Conservation (phyloP, 768 basidiomycete genomes). For the Russula ochroleuca region DNA sequence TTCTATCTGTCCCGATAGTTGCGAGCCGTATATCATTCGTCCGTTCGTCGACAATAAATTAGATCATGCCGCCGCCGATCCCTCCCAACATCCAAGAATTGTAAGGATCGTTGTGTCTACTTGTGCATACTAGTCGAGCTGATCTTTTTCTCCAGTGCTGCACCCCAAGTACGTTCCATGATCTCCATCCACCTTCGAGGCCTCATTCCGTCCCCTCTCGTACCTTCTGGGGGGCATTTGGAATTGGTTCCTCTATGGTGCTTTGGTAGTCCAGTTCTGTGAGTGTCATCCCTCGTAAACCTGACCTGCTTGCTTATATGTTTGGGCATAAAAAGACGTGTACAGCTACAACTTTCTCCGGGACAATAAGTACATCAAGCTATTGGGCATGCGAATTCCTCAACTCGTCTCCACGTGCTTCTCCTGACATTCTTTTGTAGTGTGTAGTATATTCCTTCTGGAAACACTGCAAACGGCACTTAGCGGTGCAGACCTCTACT, state of each 20-base stretch:
- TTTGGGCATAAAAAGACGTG: constrained; percentile 1
- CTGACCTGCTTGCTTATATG: not conserved
- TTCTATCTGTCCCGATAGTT: not conserved
- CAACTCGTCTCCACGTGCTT: no score
- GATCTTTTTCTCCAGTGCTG: not conserved
- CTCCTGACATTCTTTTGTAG: constrained; percentile 19
- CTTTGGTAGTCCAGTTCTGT: constrained; percentile 33
- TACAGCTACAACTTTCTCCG: constrained; percentile 18
- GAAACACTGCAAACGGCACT: constrained; percentile 32
- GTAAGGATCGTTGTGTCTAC: not conserved
- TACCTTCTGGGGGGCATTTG: constrained; percentile 22
- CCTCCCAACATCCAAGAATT: not conserved
- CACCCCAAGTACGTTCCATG: constrained; percentile 3
- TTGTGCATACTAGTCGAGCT: not conserved
- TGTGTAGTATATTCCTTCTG: constrained; percentile 30
- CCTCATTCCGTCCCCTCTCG: not conserved
- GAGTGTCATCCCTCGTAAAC: constrained; percentile 1
- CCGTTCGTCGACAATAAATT: not conserved
- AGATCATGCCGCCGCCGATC: not conserved
- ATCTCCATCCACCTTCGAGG: not conserved
- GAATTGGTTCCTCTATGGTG: constrained; percentile 33
- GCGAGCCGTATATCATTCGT: not conserved
- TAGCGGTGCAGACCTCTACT: constrained; percentile 32
- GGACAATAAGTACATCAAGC: constrained; percentile 7
- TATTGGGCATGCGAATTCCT: not conserved